These are phyloP conservation scores for Blastocystis sp. DNA, from an alignment of 352 stramenopile genomes.

Conservation along the genomic window DNA sequence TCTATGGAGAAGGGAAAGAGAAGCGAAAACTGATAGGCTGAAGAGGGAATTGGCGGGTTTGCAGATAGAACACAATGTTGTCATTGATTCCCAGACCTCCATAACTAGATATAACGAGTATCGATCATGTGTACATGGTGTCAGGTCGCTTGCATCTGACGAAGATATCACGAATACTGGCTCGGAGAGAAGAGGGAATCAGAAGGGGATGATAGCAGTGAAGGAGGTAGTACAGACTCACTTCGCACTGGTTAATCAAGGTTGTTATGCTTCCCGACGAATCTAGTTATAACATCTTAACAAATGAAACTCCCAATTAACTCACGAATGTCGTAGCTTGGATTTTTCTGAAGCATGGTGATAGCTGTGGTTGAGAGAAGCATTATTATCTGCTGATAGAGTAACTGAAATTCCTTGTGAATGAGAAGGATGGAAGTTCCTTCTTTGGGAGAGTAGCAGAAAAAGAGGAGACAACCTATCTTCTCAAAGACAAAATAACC, in stretches of 20 bases:
- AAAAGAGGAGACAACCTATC: slow-evolving; percentile 20
- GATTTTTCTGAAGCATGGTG: neutral
- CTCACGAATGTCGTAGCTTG: slow-evolving; percentile 45
- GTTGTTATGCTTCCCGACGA: neutral
- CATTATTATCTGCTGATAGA: slow-evolving; percentile 42
- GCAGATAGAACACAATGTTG: neutral
- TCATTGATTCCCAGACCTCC: neutral
- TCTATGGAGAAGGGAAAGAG: neutral
- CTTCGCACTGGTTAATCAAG: neutral
- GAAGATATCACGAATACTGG: neutral
- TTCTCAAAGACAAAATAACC: slow-evolving; percentile 31
- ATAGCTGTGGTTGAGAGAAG: slow-evolving; percentile 14
- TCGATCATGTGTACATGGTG: neutral
- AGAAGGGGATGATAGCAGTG: slow-evolving; percentile 8
- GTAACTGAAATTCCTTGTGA: slow-evolving; percentile 23
- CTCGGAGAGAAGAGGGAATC: neutral
- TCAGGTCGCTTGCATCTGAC: neutral
- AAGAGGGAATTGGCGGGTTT: neutral
- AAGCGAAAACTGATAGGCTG: neutral
- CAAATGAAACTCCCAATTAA: neutral
- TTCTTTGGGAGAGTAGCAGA: slow-evolving; percentile 35
- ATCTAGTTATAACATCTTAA: neutral
- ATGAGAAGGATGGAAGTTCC: neutral
- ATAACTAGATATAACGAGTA: neutral
- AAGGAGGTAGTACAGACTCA: slow-evolving; percentile 14